Evolutionary conservation across 805 yeast species (phyloP).

Genomic region (Lachancea meyersii): DNA sequence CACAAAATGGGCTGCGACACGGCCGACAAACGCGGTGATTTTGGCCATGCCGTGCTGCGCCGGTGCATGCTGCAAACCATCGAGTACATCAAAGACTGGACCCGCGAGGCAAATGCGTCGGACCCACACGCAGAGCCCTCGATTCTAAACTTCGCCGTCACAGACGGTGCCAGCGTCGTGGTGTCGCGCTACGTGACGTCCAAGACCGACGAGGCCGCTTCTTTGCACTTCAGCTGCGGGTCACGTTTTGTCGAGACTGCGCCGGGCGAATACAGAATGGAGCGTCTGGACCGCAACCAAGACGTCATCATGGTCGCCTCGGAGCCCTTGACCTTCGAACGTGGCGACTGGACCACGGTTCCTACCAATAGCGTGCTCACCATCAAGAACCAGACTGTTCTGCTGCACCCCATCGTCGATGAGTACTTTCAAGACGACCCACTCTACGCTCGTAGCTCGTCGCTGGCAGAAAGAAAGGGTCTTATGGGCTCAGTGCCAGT

Average conservation of each 20-base stretch:
- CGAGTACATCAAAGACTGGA: slow-evolving; percentile 72
- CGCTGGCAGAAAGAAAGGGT: slow-evolving; percentile 85
- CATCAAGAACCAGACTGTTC: slow-evolving; percentile 75
- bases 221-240: slow-evolving; percentile 90
- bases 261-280: slow-evolving; percentile 93
- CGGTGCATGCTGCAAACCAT: slow-evolving; percentile 69
- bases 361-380: slow-evolving; percentile 88
- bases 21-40: slow-evolving; percentile 36
- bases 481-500: slow-evolving; percentile 87
- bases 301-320: slow-evolving; percentile 95
- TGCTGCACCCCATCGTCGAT: slow-evolving; percentile 85
- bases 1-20: slow-evolving; percentile 75
- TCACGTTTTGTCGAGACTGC: slow-evolving; percentile 82
- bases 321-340: slow-evolving; percentile 92
- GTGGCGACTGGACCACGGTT: slow-evolving; percentile 96
- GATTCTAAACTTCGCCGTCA: slow-evolving; percentile 84
- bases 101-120: slow-evolving; percentile 47
- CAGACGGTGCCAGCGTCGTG: slow-evolving; percentile 84
- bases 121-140: slow-evolving; percentile 58
- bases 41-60: slow-evolving; percentile 54
- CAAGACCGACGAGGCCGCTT: slow-evolving; percentile 90
- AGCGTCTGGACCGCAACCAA: slow-evolving; percentile 84
- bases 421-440: slow-evolving; percentile 79
- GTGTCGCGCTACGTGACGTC: slow-evolving; percentile 87
- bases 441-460: slow-evolving; percentile 60